Conservation (phyloP, 371 early-diverging fungal genomes). For the Mucor sp. region DNA sequence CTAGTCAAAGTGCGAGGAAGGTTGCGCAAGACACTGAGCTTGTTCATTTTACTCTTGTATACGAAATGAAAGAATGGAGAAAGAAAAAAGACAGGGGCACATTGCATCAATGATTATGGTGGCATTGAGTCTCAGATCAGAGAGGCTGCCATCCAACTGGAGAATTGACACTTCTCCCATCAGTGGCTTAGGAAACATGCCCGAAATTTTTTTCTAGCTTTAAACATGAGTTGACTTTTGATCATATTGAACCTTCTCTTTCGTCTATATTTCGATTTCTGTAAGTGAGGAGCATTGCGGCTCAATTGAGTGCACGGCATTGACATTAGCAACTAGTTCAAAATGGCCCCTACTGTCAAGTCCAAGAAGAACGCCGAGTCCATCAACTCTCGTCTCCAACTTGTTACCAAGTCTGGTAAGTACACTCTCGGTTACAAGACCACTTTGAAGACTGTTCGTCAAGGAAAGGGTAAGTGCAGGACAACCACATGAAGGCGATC, state of each 20-base stretch:
- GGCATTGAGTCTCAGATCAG: not conserved
- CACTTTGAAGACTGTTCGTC: conserved; percentile 95
- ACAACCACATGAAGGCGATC: not conserved
- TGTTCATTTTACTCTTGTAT: conserved; percentile 7
- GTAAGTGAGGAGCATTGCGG: not conserved
- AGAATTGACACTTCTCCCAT: not conserved
- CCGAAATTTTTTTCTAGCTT: not conserved
- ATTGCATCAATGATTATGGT: not conserved
- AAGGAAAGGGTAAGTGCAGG: conserved; percentile 86
- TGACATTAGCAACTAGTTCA: conserved; percentile 8
- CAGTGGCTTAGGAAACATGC: not conserved
- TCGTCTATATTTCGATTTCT: conserved; percentile 7
- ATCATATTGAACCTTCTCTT: conserved; percentile 8
- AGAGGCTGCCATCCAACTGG: not conserved
- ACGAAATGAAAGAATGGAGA: not conserved
- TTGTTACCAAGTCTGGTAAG: conserved; percentile 99
- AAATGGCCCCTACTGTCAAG: conserved; percentile 65
- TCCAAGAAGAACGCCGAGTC: conserved; percentile 83
- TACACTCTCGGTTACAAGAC: conserved; percentile 97
- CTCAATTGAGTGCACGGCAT: not conserved
- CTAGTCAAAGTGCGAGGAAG: conserved; percentile 7
- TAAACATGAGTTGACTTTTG: not conserved
- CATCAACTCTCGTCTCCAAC: conserved; percentile 97
- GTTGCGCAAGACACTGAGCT: conserved; percentile 9
- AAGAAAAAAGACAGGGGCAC: not conserved